phyloP scores from a whole-genome alignment of 768 basidiomycete species.

The Suillus lakei region DNA sequence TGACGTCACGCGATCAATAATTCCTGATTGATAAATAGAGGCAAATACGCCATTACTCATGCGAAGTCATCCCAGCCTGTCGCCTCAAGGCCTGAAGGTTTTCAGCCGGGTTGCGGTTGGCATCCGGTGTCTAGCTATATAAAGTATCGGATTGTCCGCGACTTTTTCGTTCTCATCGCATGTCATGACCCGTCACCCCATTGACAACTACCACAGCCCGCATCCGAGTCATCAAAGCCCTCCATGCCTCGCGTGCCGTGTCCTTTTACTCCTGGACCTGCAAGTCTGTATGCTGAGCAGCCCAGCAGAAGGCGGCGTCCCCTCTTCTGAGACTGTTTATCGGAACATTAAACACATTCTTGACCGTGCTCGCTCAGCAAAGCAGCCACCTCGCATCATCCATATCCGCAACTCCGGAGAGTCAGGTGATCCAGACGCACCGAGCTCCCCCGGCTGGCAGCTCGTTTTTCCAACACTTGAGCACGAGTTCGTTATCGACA shows the following conservation, averaged over 20 bases:
- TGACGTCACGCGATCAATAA: conserved; percentile 30
- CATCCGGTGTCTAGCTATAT: conserved; percentile 24
- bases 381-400: conserved; percentile 58
- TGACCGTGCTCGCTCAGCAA: conserved; percentile 49
- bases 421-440: conserved; percentile 63
- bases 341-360: conserved; percentile 57
- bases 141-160: background rate
- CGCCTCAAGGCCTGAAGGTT: background rate
- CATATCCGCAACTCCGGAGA: conserved; percentile 74
- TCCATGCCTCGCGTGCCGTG: conserved; percentile 36
- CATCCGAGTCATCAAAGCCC: conserved; percentile 18
- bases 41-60: conserved; percentile 8
- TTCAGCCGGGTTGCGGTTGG: background rate
- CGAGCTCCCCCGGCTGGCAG: conserved; percentile 59
- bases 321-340: conserved; percentile 45
- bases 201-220: conserved; percentile 18
- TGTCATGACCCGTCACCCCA: conserved; percentile 21
- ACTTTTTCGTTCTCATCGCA: background rate
- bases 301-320: conserved; percentile 58
- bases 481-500: conserved; percentile 63
- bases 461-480: conserved; percentile 58
- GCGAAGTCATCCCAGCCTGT: conserved; percentile 1
- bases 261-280: conserved; percentile 64
- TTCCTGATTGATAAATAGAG: conserved; percentile 18
- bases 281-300: conserved; percentile 55